A percentile compares a stretch with the other conserved stretches of the same genome.
phyloP scores from a whole-genome alignment of 2,329 filamentous ascomycete genomes.

The Alternaria ethzedia region DNA sequence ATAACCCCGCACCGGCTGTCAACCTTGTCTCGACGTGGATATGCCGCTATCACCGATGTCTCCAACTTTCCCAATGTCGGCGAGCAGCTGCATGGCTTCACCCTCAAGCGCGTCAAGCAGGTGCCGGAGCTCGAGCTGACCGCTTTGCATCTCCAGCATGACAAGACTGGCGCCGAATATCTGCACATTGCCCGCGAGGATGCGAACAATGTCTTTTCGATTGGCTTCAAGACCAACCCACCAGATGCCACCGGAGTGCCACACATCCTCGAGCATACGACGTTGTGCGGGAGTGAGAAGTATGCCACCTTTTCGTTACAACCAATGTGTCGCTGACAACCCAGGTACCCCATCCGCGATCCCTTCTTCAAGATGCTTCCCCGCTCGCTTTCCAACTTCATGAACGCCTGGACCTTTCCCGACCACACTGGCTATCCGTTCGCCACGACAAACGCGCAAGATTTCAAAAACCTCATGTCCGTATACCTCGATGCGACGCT shows the following conservation, averaged over 20 bases:
- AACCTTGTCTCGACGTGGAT: slow-evolving; percentile 36
- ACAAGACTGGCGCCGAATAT: slow-evolving; percentile 95
- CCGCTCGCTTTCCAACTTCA: slow-evolving; percentile 97
- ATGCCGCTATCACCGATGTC: slow-evolving; percentile 76
- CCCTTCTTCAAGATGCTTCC: slow-evolving; percentile 99
- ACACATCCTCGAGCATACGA: slow-evolving; percentile 97
- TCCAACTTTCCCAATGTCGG: slow-evolving; percentile 78
- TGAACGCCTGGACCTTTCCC: slow-evolving; percentile 97
- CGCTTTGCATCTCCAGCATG: slow-evolving; percentile 86
- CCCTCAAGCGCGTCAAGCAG: slow-evolving; percentile 84
- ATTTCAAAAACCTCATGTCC: slow-evolving; percentile 94
- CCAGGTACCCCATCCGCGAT: slow-evolving; percentile 92
- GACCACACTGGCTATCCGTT: slow-evolving; percentile 99
- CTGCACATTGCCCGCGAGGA: slow-evolving; percentile 94
- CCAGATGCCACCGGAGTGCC: slow-evolving; percentile 95
- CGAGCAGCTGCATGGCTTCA: slow-evolving; percentile 92
- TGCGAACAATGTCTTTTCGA: slow-evolving; percentile 98
- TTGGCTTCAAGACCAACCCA: slow-evolving; percentile 98
- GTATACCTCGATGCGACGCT: slow-evolving; percentile 96
- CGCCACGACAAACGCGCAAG: slow-evolving; percentile 92
- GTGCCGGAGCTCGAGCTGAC: slow-evolving; percentile 94
- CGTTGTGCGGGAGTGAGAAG: slow-evolving; percentile 93
- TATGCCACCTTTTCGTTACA: slow-evolving; percentile 49
- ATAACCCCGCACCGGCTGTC: slow-evolving; percentile 17
- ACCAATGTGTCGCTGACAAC: slow-evolving; percentile 10